A percentile compares a stretch with the other conserved stretches of the same genome.
These are phyloP conservation scores for Salpingoeca rosetta DNA, from an alignment of 78 protist species.

Conservation along the genomic window DNA sequence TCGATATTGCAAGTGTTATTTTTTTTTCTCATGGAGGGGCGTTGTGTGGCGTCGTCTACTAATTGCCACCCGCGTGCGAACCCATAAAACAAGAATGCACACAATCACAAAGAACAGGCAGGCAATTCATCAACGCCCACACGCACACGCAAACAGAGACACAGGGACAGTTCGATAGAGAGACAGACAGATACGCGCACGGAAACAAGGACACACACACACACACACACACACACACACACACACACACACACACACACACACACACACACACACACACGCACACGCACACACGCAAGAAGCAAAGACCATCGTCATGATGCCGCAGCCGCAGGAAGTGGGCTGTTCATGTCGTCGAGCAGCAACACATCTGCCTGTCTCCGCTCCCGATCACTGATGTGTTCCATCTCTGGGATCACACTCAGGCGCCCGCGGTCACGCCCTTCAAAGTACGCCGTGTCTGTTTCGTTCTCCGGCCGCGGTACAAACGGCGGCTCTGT, in stretches of 20 bases:
- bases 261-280: background rate
- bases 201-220: background rate
- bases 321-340: background rate
- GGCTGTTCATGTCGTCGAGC: background rate
- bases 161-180: background rate
- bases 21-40: background rate
- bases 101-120: background rate
- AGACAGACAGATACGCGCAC: background rate
- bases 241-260: background rate
- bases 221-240: background rate
- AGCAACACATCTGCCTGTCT: background rate
- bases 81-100: background rate
- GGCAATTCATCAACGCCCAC: background rate
- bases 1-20: too few species aligned
- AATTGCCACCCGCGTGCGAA: background rate
- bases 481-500: background rate
- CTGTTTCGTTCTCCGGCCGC: background rate
- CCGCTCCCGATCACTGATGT: conserved; percentile 37
- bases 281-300: background rate
- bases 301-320: background rate
- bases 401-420: background rate
- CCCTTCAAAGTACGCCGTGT: background rate
- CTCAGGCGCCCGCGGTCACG: background rate
- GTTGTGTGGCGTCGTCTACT: background rate
- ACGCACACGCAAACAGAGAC: background rate